Percentiles rank a stretch among this genome's conserved stretches.
Conservation (phyloP, 352 stramenopile species). For the Halophytophthora batemanensis region DNA sequence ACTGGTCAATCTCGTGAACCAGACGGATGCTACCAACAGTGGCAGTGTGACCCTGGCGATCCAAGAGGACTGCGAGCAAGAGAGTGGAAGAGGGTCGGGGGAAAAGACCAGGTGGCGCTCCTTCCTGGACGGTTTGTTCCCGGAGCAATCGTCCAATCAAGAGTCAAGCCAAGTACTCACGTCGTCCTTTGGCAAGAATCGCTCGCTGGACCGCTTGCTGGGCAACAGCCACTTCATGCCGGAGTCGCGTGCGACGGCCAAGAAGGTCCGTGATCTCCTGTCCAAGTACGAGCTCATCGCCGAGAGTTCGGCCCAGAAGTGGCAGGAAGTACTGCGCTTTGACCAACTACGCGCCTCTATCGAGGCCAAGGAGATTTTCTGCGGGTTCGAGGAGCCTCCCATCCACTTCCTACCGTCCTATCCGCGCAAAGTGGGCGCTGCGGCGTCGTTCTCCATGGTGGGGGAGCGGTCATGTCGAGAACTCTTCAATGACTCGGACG, state of each 20-base stretch:
- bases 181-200: constrained; percentile 18
- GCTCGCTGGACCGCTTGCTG: constrained; percentile 11
- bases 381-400: constrained; percentile 74
- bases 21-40: background rate
- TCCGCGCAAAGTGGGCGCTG: constrained; percentile 52
- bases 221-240: constrained; percentile 19
- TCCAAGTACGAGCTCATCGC: constrained; percentile 57
- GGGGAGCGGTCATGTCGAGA: constrained; percentile 54
- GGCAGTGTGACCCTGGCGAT: constrained; percentile 27
- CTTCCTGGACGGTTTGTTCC: constrained; percentile 57
- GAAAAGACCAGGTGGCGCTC: constrained; percentile 29
- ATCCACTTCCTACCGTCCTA: constrained; percentile 78
- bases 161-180: constrained; percentile 8
- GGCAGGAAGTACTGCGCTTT: constrained; percentile 69
- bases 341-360: constrained; percentile 70
- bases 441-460: constrained; percentile 67
- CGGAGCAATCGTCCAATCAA: constrained; percentile 2
- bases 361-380: constrained; percentile 83
- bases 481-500: constrained; percentile 41
- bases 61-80: constrained; percentile 14
- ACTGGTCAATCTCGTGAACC: constrained; percentile 10
- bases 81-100: constrained; percentile 1
- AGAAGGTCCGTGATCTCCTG: constrained; percentile 67
- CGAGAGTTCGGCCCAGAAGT: constrained; percentile 59
- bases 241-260: constrained; percentile 29